phyloP scores from a whole-genome alignment of 176 grass and related monocot genomes.

The Aegilops longissima region DNA sequence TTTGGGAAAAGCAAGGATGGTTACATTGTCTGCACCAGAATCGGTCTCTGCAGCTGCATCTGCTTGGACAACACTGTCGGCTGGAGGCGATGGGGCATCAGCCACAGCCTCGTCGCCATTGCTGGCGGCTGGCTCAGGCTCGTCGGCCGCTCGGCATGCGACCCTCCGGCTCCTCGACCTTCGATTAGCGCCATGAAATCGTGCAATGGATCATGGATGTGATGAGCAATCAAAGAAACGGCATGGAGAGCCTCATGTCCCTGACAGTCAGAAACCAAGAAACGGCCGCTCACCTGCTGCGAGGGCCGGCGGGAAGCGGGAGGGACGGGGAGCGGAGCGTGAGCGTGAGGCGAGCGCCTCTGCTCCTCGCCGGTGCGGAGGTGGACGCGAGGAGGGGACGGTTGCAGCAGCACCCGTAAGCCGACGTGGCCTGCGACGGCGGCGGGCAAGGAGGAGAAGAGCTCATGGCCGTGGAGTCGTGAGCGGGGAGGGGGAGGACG shows the following conservation, averaged over 20 bases:
- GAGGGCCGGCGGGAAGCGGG: neutral
- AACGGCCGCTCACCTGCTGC: constrained; percentile 20
- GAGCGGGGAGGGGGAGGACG: constrained; percentile 25
- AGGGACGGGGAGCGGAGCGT: neutral
- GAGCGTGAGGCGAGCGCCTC: neutral
- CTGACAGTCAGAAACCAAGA: neutral
- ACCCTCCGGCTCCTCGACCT: constrained; percentile 41
- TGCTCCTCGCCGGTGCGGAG: neutral
- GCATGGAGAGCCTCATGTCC: neutral
- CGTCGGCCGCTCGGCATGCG: constrained; percentile 51
- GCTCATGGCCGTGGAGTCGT: constrained; percentile 36
- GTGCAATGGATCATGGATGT: neutral
- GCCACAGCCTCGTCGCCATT: constrained; percentile 37
- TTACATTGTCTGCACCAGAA: constrained; percentile 54
- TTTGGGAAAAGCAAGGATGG: constrained; percentile 4
- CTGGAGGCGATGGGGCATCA: constrained; percentile 26
- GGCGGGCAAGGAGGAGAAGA: neutral
- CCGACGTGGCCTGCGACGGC: constrained; percentile 13
- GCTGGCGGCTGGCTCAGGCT: constrained; percentile 55
- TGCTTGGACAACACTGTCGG: constrained; percentile 33
- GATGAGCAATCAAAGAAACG: neutral
- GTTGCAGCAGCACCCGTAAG: constrained; percentile 38
- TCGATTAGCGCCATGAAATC: neutral
- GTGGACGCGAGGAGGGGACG: constrained; percentile 27
- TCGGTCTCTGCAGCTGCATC: constrained; percentile 43